Base-by-base conservation (phyloP, 2,329 filamentous ascomycete species). In the Venturiaceae sp. region DNA sequence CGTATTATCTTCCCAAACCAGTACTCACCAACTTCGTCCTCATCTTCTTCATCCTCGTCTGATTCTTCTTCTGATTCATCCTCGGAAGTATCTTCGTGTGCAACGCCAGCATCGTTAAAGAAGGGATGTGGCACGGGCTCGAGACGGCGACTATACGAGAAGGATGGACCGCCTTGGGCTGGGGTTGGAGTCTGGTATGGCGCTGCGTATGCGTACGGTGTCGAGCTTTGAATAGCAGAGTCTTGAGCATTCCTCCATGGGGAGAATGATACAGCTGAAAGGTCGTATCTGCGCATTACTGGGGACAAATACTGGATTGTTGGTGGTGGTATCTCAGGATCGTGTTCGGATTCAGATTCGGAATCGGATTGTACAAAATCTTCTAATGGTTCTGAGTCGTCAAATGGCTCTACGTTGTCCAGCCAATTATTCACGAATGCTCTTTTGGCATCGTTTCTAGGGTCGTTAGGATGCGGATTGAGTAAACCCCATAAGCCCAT, bases 401-500 rank as follows among this genome's bases (percentile, higher is more conserved):
- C 58, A 1, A 52, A 23, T 47, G 39, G 28, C 34, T 59, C 58
- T 26, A 59, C 3, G 37, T 36, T 47, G 9, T 59, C 21, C 6
- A 59, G 34, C 58, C 58, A 59, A 26, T 56, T 55, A 13, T 59
- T 56, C 14, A 59, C 39, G 41, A 50, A 53, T 11, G 58, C 30
- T 52, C 53, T 32, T 50, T 59, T 59, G 5, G 37, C 47, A 28
- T 55, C 34, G 4, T 55, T 41, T n/a, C 32, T 23, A 26, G 19
- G n/a, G 30, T 33, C 32, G 30, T 56, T 23, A 9, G 19, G 19
- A 8, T 50, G 14, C 26, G 44, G 44, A 30, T 50, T 34, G 37
- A 59, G 34, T 16, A 59, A 34, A n/a, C 53, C 58, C 47, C 47
- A 59, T 11, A 59, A 36, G 54, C 58, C 58, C 57, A 58, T 58